Evolutionary conservation across 306 rosid genomes (phyloP).

Genomic region (Boehmeria nivea): DNA sequence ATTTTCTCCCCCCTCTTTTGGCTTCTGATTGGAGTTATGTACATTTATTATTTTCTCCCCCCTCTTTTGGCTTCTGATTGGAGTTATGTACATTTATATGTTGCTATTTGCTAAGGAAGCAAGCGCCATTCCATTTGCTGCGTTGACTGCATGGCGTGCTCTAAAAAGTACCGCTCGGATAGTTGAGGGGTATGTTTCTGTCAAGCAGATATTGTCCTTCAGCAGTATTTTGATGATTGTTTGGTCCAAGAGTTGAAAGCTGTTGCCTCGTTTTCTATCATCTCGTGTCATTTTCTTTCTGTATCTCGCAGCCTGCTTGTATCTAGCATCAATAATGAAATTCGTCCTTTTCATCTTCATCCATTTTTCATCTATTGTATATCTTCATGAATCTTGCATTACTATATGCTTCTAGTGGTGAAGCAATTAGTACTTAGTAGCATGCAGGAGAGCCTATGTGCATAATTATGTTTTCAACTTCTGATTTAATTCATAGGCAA

Average conservation of each 20-base stretch:
- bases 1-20: too few relatives aligned
- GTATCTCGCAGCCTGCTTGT: too few relatives aligned
- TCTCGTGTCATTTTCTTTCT: not conserved
- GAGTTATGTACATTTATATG: not conserved
- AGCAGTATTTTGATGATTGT: not conserved
- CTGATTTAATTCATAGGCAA: conserved; percentile 44
- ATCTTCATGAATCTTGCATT: not conserved
- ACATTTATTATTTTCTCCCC: not conserved
- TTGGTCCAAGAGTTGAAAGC: not conserved
- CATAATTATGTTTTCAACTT: not conserved
- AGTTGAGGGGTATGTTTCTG: conserved; percentile 67
- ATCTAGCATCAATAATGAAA: too few relatives aligned
- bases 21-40: too few relatives aligned
- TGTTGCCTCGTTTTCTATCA: not conserved
- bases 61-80: not conserved
- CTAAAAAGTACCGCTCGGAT: conserved; percentile 82
- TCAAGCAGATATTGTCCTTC: not conserved
- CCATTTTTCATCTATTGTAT: not conserved
- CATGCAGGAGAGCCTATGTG: not conserved
- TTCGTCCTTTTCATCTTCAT: too few relatives aligned
- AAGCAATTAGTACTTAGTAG: not conserved
- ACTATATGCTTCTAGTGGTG: not conserved
- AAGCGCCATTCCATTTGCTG: conserved; percentile 96
- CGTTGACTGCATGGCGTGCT: conserved; percentile 99
- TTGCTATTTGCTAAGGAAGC: conserved; percentile 49